Evolutionary conservation across 768 basidiomycete genomes (phyloP), one percentile per base, ranked within the genome.

Genomic region (Russula sp.): DNA sequence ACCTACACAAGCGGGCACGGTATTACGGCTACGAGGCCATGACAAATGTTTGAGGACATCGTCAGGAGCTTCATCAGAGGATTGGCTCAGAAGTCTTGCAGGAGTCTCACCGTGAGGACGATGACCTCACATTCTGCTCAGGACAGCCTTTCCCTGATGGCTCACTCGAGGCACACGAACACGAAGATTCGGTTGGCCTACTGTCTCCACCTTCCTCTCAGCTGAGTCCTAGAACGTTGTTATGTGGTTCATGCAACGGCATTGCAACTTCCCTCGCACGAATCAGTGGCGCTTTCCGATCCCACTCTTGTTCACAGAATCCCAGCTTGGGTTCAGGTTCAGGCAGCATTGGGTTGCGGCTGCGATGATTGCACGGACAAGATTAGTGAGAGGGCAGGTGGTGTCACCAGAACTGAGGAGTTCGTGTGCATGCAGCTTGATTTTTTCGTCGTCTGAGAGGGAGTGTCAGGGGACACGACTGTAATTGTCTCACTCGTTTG

Each of bases 121-220:
- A n/a, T n/a, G 38, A 40, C 14, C 38, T 14, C 5, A 2, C 16
- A 6, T 7, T 16, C 16, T 16, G 38, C 38, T 40, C 38, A 2
- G 38, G 38, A 18, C 38, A 40, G 38, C 38, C 38, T 14, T 40
- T 16, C 14, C 16, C 38, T 18, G 38, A 40, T 40, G 38, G 38
- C 16, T 40, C 38, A 16, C 38, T 40, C 4, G 38, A 40, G 38
- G 86, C 80, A 46, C 83, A 79, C n/a, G 86, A 87, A 71, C 79
- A 79, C 40, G 84, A 85, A 46, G 86, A 88, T 69, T 78, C 79
- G 53, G 81, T 87, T 38, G 86, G 85, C 5, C 73, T 88, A 38
- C 74, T 88, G 8, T 77, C 80, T 7, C 71, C 74, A 7, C 71
- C 75, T 28, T 77, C 80, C 4, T 73, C 75, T 8, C 72, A 75